Conservation (phyloP, 768 basidiomycete species). For the Lactifluus volemus region DNA sequence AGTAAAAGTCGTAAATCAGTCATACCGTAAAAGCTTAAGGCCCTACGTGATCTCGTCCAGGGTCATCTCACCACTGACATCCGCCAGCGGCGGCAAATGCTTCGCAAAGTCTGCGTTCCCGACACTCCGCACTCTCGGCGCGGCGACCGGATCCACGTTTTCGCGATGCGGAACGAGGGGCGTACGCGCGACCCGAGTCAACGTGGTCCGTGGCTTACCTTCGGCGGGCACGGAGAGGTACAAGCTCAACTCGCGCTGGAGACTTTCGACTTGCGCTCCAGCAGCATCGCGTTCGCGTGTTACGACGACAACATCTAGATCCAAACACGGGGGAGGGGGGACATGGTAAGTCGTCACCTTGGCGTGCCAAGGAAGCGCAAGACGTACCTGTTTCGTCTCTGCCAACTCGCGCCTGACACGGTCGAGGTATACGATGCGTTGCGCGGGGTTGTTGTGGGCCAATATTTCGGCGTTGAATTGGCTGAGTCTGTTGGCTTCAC, state of each 20-base stretch:
- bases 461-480: conserved; percentile 81
- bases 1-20: neutral
- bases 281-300: conserved; percentile 28
- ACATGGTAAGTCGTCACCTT: no score
- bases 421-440: conserved; percentile 83
- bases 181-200: conserved; percentile 27
- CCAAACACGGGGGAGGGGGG: neutral
- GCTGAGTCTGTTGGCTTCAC: conserved; percentile 67
- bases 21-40: neutral
- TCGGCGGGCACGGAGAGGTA: conserved; percentile 29
- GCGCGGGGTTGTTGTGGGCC: conserved; percentile 75
- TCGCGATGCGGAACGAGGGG: conserved; percentile 22
- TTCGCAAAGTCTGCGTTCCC: neutral
- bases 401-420: conserved; percentile 72
- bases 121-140: neutral
- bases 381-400: conserved; percentile 68
- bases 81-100: conserved; percentile 17
- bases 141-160: conserved; percentile 11
- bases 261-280: conserved; percentile 24
- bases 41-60: conserved; percentile 24
- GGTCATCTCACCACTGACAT: conserved; percentile 24
- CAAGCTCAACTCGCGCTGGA: conserved; percentile 28
- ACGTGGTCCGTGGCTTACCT: conserved; percentile 26
- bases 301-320: conserved; percentile 25
- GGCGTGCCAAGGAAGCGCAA: neutral